Conservation (phyloP, 352 stramenopile species). For the Globisporangium uncinulatum region DNA sequence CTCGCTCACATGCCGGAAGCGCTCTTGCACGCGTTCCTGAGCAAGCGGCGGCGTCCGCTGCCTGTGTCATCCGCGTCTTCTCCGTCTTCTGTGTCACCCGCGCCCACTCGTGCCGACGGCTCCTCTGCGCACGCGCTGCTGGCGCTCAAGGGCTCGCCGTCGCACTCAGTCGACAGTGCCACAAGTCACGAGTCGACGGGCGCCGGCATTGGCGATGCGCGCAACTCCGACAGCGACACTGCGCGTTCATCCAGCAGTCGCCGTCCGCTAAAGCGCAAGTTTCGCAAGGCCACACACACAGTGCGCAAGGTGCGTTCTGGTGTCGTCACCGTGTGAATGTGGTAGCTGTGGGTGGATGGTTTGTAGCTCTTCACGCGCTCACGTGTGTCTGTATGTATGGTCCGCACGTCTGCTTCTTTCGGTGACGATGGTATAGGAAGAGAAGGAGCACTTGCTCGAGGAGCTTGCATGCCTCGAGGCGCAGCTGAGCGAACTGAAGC, state of each 20-base stretch:
- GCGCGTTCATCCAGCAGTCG: background rate
- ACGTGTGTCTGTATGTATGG: too few species aligned
- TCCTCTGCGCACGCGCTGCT: conserved; percentile 13
- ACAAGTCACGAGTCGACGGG: background rate
- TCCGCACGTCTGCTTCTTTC: too few species aligned
- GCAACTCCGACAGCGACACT: background rate
- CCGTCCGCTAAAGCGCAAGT: conserved; percentile 2
- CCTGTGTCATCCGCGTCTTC: background rate
- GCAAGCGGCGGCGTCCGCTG: conserved; percentile 3
- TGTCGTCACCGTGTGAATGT: background rate
- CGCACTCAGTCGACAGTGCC: conserved; percentile 2
- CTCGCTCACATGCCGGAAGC: background rate
- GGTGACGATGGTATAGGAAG: conserved; percentile 12
- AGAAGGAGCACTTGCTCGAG: conserved; percentile 26
- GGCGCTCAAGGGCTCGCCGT: conserved; percentile 12
- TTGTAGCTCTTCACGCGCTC: too few species aligned
- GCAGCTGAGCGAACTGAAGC: conserved; percentile 28
- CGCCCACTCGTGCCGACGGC: background rate
- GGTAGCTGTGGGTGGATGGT: too few species aligned
- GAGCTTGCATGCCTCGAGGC: conserved; percentile 27
- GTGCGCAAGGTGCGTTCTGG: conserved; percentile 13
- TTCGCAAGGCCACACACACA: conserved; percentile 13
- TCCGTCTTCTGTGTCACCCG: background rate
- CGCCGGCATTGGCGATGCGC: background rate
- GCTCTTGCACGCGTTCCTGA: conserved; percentile 9